Evolutionary conservation across 2,329 filamentous ascomycete genomes (phyloP), one percentile per base, ranked within the genome.

Genomic region (Penicillium sp.): DNA sequence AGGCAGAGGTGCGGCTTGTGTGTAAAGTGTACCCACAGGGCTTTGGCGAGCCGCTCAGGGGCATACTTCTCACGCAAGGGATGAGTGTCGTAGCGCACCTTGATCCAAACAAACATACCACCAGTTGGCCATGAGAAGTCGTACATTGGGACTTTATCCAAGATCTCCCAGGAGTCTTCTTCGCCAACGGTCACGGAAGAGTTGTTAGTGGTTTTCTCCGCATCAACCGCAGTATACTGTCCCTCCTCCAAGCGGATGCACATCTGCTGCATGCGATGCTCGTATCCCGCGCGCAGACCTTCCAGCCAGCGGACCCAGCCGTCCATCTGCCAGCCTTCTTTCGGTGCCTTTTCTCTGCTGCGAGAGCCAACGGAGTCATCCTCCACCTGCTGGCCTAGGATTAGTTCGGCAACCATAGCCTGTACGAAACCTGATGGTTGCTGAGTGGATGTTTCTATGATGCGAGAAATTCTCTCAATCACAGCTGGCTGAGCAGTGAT

Each of bases 221-320:
- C 66, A 87, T 91, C 89, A 59, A 93, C 81, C 60, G 89, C 78
- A 61, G 89, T 78, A 70, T 84, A 86, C 48, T 87, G 84, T 58
- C 90, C 86, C 5, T 86, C 84, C 71, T 95, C 90, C 15, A 97
- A 85, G 57, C 87, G 84, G 7, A 79, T 79, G 77, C 89, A 91
- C 92, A 97, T 96, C 66, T 81, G 79, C 70, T 85, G 86, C 92
- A 97, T 96, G 62, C 93, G 88, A 46, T 89, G 84, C 80, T 96
- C 91, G 78, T 97, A 97, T 69, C 88, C 86, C 60, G 90, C 91
- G 29, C 93, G 87, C 15, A 97, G 84, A 7, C 93, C 92, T 64
- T 90, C 90, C 26, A 97, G 87, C 93, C 93, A 97, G 67, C 91
- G 89, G 15, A 97, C 90, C 92, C 92, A 97, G 66, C 93, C 93